A percentile compares a stretch with the other conserved stretches of the same genome.
These are phyloP conservation scores for Pseudomassariella vexata DNA, from an alignment of 2,329 filamentous ascomycete genomes.

Conservation along the genomic window DNA sequence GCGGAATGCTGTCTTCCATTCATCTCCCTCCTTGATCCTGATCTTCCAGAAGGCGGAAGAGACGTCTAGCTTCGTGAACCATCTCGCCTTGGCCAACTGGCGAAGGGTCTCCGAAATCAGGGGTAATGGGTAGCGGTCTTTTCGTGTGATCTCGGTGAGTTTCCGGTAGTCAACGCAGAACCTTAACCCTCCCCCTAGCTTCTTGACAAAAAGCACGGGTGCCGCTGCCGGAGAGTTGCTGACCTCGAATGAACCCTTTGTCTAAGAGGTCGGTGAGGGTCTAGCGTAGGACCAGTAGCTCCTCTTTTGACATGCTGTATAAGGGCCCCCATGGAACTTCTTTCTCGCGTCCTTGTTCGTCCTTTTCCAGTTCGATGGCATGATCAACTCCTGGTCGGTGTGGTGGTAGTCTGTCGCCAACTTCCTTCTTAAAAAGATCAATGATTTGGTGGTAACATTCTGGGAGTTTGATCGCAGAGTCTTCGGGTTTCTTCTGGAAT, in stretches of 20 bases:
- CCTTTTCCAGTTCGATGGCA: too few species aligned
- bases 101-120: conserved; percentile 24
- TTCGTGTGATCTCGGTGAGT: conserved; percentile 27
- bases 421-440: too few species aligned
- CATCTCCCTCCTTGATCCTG: conserved; percentile 21
- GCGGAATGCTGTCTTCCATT: conserved; percentile 27
- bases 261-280: neutral
- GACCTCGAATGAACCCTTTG: neutral
- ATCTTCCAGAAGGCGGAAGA: conserved; percentile 26
- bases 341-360: too few species aligned
- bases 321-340: too few species aligned
- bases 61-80: conserved; percentile 26
- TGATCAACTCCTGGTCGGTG: too few species aligned
- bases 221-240: conserved; percentile 6
- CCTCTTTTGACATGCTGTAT: too few species aligned
- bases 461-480: too few species aligned
- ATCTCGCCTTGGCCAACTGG: conserved; percentile 14
- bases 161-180: conserved; percentile 29
- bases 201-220: conserved; percentile 25
- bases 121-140: conserved; percentile 24
- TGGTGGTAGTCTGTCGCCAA: too few species aligned
- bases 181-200: conserved; percentile 19
- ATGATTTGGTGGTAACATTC: too few species aligned
- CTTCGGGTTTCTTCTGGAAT: too few species aligned
- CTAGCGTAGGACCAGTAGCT: neutral